These are phyloP conservation scores for Fusarium palustre DNA, from an alignment of 2,329 filamentous ascomycete genomes.

Conservation along the genomic window DNA sequence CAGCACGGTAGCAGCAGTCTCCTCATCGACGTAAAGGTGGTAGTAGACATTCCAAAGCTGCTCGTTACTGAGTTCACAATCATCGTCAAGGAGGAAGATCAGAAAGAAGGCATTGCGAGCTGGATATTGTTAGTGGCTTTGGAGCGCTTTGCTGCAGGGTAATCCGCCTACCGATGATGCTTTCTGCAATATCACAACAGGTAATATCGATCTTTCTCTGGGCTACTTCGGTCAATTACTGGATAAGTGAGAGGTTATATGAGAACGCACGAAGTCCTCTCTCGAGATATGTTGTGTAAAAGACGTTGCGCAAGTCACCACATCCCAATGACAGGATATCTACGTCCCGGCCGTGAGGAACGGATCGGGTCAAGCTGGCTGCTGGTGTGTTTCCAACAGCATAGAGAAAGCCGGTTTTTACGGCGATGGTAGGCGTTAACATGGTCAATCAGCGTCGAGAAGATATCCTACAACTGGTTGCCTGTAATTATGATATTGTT, in stretches of 20 bases:
- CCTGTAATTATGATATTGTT: neutral
- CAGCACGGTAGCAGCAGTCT: slow-evolving; percentile 53
- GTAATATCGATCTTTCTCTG: slow-evolving; percentile 64
- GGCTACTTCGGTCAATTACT: slow-evolving; percentile 48
- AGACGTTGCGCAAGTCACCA: slow-evolving; percentile 67
- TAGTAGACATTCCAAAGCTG: slow-evolving; percentile 68
- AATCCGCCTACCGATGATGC: slow-evolving; percentile 59
- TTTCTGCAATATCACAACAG: slow-evolving; percentile 64
- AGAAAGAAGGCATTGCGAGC: slow-evolving; percentile 68
- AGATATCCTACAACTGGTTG: neutral
- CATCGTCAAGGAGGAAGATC: slow-evolving; percentile 61
- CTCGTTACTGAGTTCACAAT: slow-evolving; percentile 42
- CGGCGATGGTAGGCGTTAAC: slow-evolving; percentile 54
- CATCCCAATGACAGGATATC: slow-evolving; percentile 66
- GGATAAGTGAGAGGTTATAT: neutral
- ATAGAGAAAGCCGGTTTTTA: slow-evolving; percentile 54
- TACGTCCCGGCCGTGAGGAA: slow-evolving; percentile 63
- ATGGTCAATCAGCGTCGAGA: slow-evolving; percentile 43
- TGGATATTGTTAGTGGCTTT: slow-evolving; percentile 40
- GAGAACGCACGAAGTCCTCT: slow-evolving; percentile 51
- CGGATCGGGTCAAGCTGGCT: slow-evolving; percentile 58
- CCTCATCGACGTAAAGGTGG: slow-evolving; percentile 59
- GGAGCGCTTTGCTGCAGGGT: slow-evolving; percentile 6
- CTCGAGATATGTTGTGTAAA: slow-evolving; percentile 64
- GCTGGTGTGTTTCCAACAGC: slow-evolving; percentile 68